Base-by-base conservation (phyloP, 1,284 basidiomycete genomes). In the Acaromyces ingoldii region DNA sequence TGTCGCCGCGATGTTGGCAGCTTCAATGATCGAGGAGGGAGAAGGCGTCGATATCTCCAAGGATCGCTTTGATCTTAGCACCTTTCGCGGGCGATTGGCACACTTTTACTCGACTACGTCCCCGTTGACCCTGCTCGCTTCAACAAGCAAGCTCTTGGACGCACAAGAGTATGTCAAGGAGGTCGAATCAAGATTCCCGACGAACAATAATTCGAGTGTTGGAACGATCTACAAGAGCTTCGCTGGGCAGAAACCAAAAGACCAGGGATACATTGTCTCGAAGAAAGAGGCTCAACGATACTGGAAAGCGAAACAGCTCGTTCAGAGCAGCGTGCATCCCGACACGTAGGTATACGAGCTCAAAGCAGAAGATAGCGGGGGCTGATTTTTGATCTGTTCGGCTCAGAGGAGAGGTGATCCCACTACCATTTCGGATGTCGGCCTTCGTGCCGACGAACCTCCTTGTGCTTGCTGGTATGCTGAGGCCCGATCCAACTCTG, bases 401-500 rank as follows among this genome's bases (percentile, higher is more conserved):
- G n/a, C n/a, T n/a, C n/a, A n/a, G n/a, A n/a, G 65, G 67, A 26
- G 63, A 69, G 48, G 62, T 65, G 26, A 62, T 69, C 1, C 76
- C 79, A 3, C 69, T 82, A 2, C 80, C 80, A 0, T 82, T 82
- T 65, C 66, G 81, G 28, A 78, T 81, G 76, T 77, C 72, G 2
- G 77, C 80, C 1, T 81, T 81, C 53, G 80, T 81, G 22, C 81
- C 81, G 5, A 81, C 80, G 30, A 82, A 82, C 65, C 60, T 82
- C 62, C 65, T 81, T 19, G 72, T 76, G 9, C 67, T 74, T 3
- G 77, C 77, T 1, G 79, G 79, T 17, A 80, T 80, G 79, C n/a
- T 65, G 30, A 53, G 62, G 48, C 57, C 58, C 34, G 59, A 53
- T 28, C 52, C 54, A 9, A 47, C 40, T 47, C 46, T 69, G 46